phyloP scores from a whole-genome alignment of 495 filamentous ascomycete species.

The Annulohypoxylon stygium region DNA sequence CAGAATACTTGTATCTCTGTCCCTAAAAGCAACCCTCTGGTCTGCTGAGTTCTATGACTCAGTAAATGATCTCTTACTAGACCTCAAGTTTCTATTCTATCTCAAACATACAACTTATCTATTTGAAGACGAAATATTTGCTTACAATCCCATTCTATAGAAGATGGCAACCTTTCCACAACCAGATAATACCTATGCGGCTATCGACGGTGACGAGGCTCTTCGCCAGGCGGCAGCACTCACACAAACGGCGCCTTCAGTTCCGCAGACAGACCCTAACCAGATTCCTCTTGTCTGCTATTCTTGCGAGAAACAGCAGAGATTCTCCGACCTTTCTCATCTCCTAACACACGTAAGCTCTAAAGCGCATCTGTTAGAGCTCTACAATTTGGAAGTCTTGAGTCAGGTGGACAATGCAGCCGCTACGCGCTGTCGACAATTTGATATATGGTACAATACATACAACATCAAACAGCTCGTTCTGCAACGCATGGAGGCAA shows the following conservation, averaged over 20 bases:
- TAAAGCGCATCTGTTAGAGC: conserved; percentile 82
- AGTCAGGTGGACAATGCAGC: conserved; percentile 68
- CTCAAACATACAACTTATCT: neutral
- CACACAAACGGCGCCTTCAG: conserved; percentile 22
- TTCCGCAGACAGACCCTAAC: conserved; percentile 5
- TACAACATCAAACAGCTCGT: conserved; percentile 76
- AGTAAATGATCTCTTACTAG: neutral
- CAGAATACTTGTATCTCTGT: no score
- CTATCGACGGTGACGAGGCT: neutral
- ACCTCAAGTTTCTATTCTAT: neutral
- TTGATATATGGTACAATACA: conserved; percentile 76
- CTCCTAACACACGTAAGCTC: conserved; percentile 88
- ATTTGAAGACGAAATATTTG: neutral
- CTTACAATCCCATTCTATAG: conserved; percentile 5
- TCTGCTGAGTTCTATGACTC: neutral
- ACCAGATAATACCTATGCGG: neutral
- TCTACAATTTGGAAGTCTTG: conserved; percentile 78
- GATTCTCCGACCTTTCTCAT: conserved; percentile 89
- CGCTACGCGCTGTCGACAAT: conserved; percentile 65
- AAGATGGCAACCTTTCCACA: conserved; percentile 22
- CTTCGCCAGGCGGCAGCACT: neutral
- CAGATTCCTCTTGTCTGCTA: conserved; percentile 77
- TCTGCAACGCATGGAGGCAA: conserved; percentile 75
- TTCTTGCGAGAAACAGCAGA: conserved; percentile 80
- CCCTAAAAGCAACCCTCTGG: neutral